phyloP scores from a whole-genome alignment of 192 early-diverging fungal species.

The Linnemannia hyalina region DNA sequence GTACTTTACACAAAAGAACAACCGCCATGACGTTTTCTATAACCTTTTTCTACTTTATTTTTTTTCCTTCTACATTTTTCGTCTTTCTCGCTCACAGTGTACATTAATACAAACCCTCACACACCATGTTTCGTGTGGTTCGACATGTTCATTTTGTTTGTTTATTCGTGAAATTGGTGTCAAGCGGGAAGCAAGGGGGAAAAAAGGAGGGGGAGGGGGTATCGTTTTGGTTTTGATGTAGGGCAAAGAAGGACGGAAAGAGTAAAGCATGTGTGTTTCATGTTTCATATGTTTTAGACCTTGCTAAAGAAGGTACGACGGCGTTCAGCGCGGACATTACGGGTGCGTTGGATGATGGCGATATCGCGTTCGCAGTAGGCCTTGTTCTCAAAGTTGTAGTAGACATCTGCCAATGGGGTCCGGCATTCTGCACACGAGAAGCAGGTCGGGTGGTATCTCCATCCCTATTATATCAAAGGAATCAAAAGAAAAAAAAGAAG shows the following conservation, averaged over 20 bases:
- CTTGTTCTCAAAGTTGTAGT: conserved; percentile 74
- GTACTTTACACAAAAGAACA: background rate
- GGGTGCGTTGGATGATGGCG: conserved; percentile 66
- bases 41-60: background rate
- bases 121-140: background rate
- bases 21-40: background rate
- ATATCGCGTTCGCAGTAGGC: conserved; percentile 84
- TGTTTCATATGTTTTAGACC: conserved; percentile 21
- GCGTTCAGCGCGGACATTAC: conserved; percentile 65
- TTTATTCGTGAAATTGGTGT: no score
- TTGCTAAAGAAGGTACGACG: conserved; percentile 65
- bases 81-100: background rate
- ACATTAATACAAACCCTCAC: background rate
- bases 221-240: background rate
- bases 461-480: conserved; percentile 42
- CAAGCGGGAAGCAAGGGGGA: no score
- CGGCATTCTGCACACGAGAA: conserved; percentile 81
- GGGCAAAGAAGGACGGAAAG: background rate
- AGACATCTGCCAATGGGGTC: conserved; percentile 68
- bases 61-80: background rate
- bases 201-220: background rate
- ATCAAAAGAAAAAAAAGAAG: background rate
- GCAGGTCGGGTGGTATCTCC: conserved; percentile 88
- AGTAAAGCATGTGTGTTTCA: background rate
- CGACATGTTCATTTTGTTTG: no score